These are phyloP conservation scores for Globisporangium cystogenes DNA, from an alignment of 352 stramenopile species.

Conservation along the genomic window DNA sequence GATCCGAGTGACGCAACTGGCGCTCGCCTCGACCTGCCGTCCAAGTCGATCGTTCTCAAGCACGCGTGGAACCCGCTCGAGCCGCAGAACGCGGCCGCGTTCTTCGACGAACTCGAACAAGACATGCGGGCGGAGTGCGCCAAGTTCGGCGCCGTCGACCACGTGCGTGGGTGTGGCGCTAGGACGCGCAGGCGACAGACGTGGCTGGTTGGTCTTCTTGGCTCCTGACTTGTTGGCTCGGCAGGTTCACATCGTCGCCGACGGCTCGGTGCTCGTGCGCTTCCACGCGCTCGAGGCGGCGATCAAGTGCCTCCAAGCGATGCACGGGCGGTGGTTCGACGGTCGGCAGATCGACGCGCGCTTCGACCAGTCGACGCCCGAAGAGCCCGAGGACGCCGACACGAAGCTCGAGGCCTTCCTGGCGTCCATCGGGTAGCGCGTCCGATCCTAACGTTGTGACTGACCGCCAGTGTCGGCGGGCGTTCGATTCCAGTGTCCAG, in stretches of 20 bases:
- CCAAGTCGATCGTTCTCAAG: slow-evolving; percentile 52
- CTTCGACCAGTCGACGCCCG: slow-evolving; percentile 50
- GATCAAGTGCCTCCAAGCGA: slow-evolving; percentile 69
- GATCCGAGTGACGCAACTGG: not conserved
- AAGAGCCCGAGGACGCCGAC: slow-evolving; percentile 56
- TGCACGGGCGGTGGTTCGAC: slow-evolving; percentile 78
- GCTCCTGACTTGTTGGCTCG: not conserved
- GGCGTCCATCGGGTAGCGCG: slow-evolving; percentile 44
- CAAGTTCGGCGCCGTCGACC: slow-evolving; percentile 60
- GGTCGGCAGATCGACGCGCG: slow-evolving; percentile 54
- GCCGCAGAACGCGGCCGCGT: slow-evolving; percentile 35
- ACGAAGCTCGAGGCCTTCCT: slow-evolving; percentile 78
- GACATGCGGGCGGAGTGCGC: slow-evolving; percentile 71
- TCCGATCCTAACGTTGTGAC: no score
- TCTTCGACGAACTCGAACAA: slow-evolving; percentile 72
- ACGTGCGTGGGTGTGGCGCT: slow-evolving; percentile 18
- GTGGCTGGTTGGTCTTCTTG: not conserved
- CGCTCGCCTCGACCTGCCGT: slow-evolving; percentile 32
- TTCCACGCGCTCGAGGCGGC: slow-evolving; percentile 46
- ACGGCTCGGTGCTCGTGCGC: slow-evolving; percentile 57
- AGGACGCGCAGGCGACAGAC: no score
- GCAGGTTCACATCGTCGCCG: slow-evolving; percentile 56
- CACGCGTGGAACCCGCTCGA: slow-evolving; percentile 59
- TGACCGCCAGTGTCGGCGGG: not conserved
- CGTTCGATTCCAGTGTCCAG: not conserved